Percentiles rank a stretch among this genome's conserved stretches.
These are phyloP conservation scores for Secale cereale DNA, from an alignment of 176 grass and related monocot genomes.

Conservation along the genomic window DNA sequence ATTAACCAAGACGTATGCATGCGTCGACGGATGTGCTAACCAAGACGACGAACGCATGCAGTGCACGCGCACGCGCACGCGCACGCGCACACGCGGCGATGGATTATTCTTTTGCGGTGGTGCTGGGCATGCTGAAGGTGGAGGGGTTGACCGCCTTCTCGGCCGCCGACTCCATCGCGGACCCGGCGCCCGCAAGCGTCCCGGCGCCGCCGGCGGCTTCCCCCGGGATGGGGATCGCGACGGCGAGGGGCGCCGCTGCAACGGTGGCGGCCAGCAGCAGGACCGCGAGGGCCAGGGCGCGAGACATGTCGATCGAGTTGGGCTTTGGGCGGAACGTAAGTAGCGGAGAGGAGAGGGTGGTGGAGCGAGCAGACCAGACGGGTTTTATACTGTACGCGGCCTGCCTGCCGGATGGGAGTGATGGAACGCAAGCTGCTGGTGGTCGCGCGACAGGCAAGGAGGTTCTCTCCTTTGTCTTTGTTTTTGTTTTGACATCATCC, in stretches of 20 bases:
- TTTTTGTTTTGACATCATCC: no score
- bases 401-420: background rate
- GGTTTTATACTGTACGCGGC: background rate
- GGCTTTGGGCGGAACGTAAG: background rate
- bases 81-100: background rate
- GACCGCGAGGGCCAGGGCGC: conserved; percentile 6
- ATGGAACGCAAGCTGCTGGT: background rate
- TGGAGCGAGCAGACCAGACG: background rate
- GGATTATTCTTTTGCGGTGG: background rate
- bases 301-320: conserved; percentile 12
- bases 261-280: conserved; percentile 7
- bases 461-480: background rate
- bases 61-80: no score
- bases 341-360: background rate
- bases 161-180: background rate
- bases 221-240: background rate
- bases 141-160: background rate
- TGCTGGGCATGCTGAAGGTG: background rate
- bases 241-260: background rate
- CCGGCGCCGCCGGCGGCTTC: background rate
- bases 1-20: no score
- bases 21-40: no score
- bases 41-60: background rate
- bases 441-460: background rate
- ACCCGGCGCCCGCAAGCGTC: background rate